Percentiles rank a stretch among this genome's conserved stretches.
phyloP scores from a whole-genome alignment of 305 asterid species.

The Ilex paraguariensis region DNA sequence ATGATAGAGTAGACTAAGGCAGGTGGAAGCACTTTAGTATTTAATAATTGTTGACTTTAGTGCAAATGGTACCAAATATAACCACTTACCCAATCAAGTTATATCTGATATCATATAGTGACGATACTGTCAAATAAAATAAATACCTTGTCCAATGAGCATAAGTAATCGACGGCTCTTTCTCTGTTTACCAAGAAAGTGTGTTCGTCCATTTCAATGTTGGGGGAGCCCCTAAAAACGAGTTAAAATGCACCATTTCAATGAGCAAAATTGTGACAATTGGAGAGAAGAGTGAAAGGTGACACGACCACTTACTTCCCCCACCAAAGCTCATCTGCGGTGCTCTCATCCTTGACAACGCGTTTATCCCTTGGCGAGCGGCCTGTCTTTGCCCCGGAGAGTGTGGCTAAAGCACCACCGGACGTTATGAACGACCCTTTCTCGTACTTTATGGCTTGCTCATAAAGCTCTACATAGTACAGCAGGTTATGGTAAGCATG shows the following conservation, averaged over 20 bases:
- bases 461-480: conserved; percentile 61
- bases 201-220: conserved; percentile 95
- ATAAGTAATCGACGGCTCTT: conserved; percentile 93
- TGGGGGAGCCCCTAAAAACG: conserved; percentile 73
- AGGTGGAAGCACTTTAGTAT: too few relatives aligned
- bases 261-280: background rate
- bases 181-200: conserved; percentile 92
- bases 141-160: conserved; percentile 86
- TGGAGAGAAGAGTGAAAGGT: background rate
- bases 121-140: background rate
- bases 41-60: too few relatives aligned
- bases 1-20: too few relatives aligned
- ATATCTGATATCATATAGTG: too few relatives aligned
- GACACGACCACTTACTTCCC: conserved; percentile 66
- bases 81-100: too few relatives aligned
- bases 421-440: conserved; percentile 83
- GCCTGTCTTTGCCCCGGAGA: conserved; percentile 98
- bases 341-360: conserved; percentile 78
- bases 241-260: background rate
- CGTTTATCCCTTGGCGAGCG: conserved; percentile 92
- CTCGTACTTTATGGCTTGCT: conserved; percentile 82
- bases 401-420: conserved; percentile 81
- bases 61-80: too few relatives aligned
- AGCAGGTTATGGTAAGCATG: background rate
- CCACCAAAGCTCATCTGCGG: conserved; percentile 92